Percentiles rank a stretch among this genome's conserved stretches.
phyloP scores from a whole-genome alignment of 805 yeast species.

The Blastobotrys americana region DNA sequence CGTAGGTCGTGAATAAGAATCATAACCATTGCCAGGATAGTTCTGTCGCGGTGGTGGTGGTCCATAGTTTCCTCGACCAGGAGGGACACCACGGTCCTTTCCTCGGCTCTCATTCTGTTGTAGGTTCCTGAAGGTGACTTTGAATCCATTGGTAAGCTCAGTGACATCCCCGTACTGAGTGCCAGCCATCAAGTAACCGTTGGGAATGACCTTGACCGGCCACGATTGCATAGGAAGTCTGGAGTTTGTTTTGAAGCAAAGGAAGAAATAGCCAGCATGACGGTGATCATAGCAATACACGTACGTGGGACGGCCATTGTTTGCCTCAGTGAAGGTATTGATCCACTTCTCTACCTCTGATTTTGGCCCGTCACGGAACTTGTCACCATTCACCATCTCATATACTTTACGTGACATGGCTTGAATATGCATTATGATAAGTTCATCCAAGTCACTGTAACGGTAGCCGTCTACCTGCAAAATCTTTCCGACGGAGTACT shows the following conservation, averaged over 20 bases:
- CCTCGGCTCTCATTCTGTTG: too few species aligned
- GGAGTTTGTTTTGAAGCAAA: constrained; percentile 70
- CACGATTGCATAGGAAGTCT: constrained; percentile 54
- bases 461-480: constrained; percentile 59
- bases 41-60: not conserved
- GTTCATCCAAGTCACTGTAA: constrained; percentile 87
- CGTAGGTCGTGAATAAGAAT: not conserved
- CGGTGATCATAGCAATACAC: constrained; percentile 86
- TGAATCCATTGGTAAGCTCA: constrained; percentile 90
- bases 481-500: constrained; percentile 49
- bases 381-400: constrained; percentile 76
- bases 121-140: constrained; percentile 38
- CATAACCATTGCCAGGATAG: not conserved
- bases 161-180: constrained; percentile 86
- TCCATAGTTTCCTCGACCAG: not conserved
- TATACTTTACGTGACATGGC: constrained; percentile 76
- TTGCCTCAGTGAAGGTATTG: constrained; percentile 82
- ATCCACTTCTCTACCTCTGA: constrained; percentile 81
- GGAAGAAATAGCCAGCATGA: constrained; percentile 87
- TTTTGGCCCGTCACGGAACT: constrained; percentile 74
- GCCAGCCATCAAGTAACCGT: constrained; percentile 73
- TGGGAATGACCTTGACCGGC: constrained; percentile 86
- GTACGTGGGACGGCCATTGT: constrained; percentile 82
- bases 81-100: not conserved
- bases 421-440: constrained; percentile 79